Conservation (phyloP, 306 rosid species). For the Pyrus bretschneideri region DNA sequence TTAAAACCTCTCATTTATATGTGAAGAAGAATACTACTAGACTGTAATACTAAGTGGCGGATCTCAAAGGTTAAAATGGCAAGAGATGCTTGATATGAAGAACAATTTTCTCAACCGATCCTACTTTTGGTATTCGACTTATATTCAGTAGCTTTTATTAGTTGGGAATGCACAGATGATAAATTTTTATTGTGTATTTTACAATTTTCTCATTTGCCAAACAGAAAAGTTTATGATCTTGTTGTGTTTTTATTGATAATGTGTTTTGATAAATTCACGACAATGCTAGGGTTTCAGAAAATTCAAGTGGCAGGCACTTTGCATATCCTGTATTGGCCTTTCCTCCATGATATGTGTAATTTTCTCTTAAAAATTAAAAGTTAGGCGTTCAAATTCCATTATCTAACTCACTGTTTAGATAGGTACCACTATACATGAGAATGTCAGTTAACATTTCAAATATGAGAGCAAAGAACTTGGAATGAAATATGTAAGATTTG, state of each 20-base stretch:
- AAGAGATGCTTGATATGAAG: too few species aligned
- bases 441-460: neutral
- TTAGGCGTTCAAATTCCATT: neutral
- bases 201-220: neutral
- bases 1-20: too few species aligned
- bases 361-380: neutral
- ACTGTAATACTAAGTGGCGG: too few species aligned
- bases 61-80: too few species aligned
- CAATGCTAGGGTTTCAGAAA: slow-evolving; percentile 46
- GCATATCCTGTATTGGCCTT: slow-evolving; percentile 77
- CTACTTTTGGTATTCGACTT: too few species aligned
- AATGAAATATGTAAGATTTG: too few species aligned
- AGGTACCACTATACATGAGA: neutral
- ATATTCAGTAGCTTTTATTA: neutral
- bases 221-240: neutral
- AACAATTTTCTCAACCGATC: too few species aligned
- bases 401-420: neutral
- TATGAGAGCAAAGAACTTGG: neutral
- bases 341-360: slow-evolving; percentile 66
- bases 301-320: slow-evolving; percentile 46
- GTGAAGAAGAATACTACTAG: too few species aligned
- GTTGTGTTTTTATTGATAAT: slow-evolving; percentile 5
- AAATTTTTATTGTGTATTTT: neutral
- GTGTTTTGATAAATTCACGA: slow-evolving; percentile 38
- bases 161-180: neutral